Evolutionary conservation across 2,329 filamentous ascomycete species (phyloP), one percentile per base, ranked within the genome.

Genomic region (Lecanicillium sp.): DNA sequence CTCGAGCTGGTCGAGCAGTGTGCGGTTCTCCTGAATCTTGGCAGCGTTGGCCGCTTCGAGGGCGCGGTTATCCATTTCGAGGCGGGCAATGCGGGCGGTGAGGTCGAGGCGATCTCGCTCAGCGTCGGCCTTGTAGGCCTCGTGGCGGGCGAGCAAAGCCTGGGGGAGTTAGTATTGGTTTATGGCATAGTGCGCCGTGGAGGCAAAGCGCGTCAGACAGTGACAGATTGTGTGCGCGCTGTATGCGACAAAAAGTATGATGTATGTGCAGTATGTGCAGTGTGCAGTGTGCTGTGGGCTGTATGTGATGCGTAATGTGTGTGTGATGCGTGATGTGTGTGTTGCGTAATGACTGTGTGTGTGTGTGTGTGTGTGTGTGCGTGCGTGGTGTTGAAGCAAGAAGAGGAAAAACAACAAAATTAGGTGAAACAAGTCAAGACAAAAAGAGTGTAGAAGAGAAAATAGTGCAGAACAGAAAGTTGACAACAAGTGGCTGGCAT

Each of bases 81-180:
- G 75, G 54, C 76, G 76, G 57, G 86, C 83, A 62, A 96, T 90
- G 52, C 79, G 86, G 39, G 72, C 67, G 37, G 79, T 77, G 68
- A 96, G 81, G 52, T 84, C 79, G 52, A 75, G 71, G 52, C 90
- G 86, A 64, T 96, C 90, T 57, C 83, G 81, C 72, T 95, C 90
- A 51, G 90, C 89, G 65, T 95, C 89, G 57, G 84, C 84, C 77
- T 96, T 91, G 68, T 95, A 96, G 51, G 87, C 83, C 73, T 97
- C 90, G 78, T 98, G 90, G 59, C 91, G 86, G 55, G 86, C 82
- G 35, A 98, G 81, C 49, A 98, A 77, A 51, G 90, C 90, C 93
- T 97, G 27, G 7, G 23, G 35, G n/a, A 14, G 38, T 48, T 17
- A 48, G 38, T 17, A 27, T 12, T 36, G 30, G 21, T 48, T 48